Evolutionary conservation across 805 yeast genomes (phyloP), one percentile per base, ranked within the genome.

Genomic region (Metschnikowia koreensis): DNA sequence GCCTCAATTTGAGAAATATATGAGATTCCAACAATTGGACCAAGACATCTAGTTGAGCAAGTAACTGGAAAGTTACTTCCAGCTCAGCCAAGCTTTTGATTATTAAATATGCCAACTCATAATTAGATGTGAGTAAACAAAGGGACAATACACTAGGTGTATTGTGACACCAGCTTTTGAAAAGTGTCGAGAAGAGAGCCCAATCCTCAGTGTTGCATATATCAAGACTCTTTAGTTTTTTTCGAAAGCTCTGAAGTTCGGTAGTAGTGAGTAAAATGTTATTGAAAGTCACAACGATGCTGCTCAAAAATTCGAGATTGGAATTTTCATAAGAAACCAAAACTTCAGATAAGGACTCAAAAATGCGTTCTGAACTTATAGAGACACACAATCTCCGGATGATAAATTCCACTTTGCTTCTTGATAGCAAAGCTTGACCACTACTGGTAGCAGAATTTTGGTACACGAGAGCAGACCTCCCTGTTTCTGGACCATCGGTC

Each of bases 1-100:
- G 73, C 52, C 99, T 80, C 56, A 92, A 76, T 60, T 87, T 84
- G 16, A 96, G 86, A 67, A 94, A 92, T 1, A 91, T 92, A 1
- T 97, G 98, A 1, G 96, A 86, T 67, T 94, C 99, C 13, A 94
- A 73, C 29, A 93, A 71, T 66, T 94, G 98, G 7, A 94, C 96
- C 39, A 94, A 73, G 29, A 91, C 81, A 70, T 94, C 99, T 46
- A 94, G 75, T 62, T 94, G 98, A 0, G 94, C 84, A 47, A 94
- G 76, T 38, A 89, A 79, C 54, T 83, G 86, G 38, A 91, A 84
- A 0, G 87, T 83, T 12, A 90, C 82, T 59, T 94, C 97, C 69
- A 82, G 82, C 52, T 89, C 89, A 1, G 89, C 92, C 57, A 92
- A 76, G n/a, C 81, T 81, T 60, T 87, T 86, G 36, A 94, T 79